Percentiles rank a stretch among this genome's conserved stretches.
Evolutionary conservation across 345 rosid species (phyloP).

Genomic region (Draba incana): DNA sequence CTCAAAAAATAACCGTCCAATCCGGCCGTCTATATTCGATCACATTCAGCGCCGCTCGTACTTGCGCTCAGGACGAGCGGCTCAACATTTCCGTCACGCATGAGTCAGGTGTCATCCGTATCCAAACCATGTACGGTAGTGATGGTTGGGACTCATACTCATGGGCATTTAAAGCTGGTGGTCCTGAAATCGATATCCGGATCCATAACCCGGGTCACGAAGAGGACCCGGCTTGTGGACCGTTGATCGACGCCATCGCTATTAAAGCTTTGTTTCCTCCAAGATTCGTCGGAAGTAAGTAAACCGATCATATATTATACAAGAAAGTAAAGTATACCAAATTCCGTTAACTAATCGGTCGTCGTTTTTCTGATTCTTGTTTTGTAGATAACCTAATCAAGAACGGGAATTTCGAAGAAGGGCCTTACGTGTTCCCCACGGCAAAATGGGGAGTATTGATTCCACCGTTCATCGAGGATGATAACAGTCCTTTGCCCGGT

Average conservation of each 20-base stretch:
- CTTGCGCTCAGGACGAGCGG: slow-evolving; percentile 85
- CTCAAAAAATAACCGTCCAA: slow-evolving; percentile 57
- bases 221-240: slow-evolving; percentile 85
- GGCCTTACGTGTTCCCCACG: slow-evolving; percentile 63
- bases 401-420: slow-evolving; percentile 78
- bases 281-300: slow-evolving; percentile 48
- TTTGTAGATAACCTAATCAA: slow-evolving; percentile 58
- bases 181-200: slow-evolving; percentile 45
- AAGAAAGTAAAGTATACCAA: not conserved
- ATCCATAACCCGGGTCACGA: slow-evolving; percentile 78
- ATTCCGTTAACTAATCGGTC: not conserved
- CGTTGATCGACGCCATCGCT: slow-evolving; percentile 69
- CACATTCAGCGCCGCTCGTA: slow-evolving; percentile 75
- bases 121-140: slow-evolving; percentile 87
- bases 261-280: slow-evolving; percentile 58
- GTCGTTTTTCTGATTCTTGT: not conserved
- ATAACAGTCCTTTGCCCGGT: slow-evolving; percentile 71
- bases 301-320: not conserved
- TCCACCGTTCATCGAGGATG: slow-evolving; percentile 73
- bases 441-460: slow-evolving; percentile 64
- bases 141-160: slow-evolving; percentile 85
- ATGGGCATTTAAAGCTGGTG: slow-evolving; percentile 72
- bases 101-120: slow-evolving; percentile 71
- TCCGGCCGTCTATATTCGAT: slow-evolving; percentile 57
- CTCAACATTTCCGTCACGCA: slow-evolving; percentile 73